phyloP scores from a whole-genome alignment of 352 stramenopile genomes.

The Pythium biforme region DNA sequence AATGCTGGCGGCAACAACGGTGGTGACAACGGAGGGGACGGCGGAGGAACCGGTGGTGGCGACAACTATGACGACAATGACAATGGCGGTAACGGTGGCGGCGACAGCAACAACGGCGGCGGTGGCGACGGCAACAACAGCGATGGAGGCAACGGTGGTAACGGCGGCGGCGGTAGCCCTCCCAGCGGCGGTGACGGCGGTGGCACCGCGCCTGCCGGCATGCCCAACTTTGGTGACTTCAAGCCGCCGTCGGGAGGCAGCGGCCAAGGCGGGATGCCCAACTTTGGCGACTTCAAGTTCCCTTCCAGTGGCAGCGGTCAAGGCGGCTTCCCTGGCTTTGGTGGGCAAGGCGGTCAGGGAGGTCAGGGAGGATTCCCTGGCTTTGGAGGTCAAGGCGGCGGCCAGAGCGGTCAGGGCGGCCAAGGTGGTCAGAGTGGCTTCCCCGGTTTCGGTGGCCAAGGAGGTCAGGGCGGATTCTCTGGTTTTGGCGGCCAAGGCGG shows the following conservation, averaged over 20 bases:
- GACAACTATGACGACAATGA: neutral
- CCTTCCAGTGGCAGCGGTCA: neutral
- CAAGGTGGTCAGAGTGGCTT: neutral
- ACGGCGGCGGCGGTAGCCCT: too few species aligned
- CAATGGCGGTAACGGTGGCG: neutral
- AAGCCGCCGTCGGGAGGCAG: neutral
- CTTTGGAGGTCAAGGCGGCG: neutral
- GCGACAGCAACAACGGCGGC: neutral
- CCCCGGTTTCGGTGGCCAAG: neutral
- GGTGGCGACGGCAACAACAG: neutral
- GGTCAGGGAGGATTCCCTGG: neutral
- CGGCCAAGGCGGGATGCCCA: neutral
- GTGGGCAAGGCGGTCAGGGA: neutral
- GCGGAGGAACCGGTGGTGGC: neutral
- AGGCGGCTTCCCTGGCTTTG: neutral
- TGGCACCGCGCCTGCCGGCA: neutral
- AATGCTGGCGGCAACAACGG: neutral
- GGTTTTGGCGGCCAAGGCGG: neutral
- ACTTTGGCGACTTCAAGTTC: neutral
- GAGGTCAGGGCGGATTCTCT: neutral
- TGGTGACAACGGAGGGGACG: neutral
- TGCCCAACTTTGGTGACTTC: neutral
- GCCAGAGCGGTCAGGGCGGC: neutral
- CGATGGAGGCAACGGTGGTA: neutral
- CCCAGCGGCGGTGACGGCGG: neutral